A percentile compares a stretch with the other conserved stretches of the same genome.
These are phyloP conservation scores for Cercospora beticola DNA, from an alignment of 2,329 filamentous ascomycete genomes.

Conservation along the genomic window DNA sequence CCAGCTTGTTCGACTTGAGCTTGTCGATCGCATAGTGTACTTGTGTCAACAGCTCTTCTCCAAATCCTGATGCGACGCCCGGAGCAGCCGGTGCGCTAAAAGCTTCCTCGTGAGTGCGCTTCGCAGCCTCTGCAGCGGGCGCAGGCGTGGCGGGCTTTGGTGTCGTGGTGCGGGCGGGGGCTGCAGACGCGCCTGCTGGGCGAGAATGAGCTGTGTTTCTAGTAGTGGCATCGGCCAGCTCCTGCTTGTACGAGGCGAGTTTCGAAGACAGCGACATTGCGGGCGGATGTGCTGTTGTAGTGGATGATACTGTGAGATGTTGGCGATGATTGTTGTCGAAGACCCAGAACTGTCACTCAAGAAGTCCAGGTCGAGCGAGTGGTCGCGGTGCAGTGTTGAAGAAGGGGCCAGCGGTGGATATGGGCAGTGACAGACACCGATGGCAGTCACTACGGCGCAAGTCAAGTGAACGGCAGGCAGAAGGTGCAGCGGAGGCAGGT, in stretches of 20 bases:
- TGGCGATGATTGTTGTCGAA: not conserved
- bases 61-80: conserved; percentile 55
- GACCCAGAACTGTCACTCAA: conserved; percentile 34
- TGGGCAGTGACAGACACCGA: not conserved
- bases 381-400: not conserved
- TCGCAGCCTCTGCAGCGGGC: conserved; percentile 70
- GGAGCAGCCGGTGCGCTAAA: conserved; percentile 20
- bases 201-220: conserved; percentile 34
- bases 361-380: conserved; percentile 28
- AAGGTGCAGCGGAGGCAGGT: not conserved
- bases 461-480: not conserved
- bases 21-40: conserved; percentile 84
- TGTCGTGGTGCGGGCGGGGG: conserved; percentile 29
- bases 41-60: conserved; percentile 75
- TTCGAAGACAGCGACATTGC: conserved; percentile 34
- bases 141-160: conserved; percentile 26
- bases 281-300: conserved; percentile 9
- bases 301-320: conserved; percentile 1
- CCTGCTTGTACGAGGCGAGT: conserved; percentile 34
- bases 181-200: conserved; percentile 22
- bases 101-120: conserved; percentile 31
- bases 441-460: not conserved
- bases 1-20: conserved; percentile 65
- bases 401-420: not conserved
- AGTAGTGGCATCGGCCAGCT: conserved; percentile 33